phyloP scores from a whole-genome alignment of 148 eudicot genomes.

The Rhododendron kiyosumense region DNA sequence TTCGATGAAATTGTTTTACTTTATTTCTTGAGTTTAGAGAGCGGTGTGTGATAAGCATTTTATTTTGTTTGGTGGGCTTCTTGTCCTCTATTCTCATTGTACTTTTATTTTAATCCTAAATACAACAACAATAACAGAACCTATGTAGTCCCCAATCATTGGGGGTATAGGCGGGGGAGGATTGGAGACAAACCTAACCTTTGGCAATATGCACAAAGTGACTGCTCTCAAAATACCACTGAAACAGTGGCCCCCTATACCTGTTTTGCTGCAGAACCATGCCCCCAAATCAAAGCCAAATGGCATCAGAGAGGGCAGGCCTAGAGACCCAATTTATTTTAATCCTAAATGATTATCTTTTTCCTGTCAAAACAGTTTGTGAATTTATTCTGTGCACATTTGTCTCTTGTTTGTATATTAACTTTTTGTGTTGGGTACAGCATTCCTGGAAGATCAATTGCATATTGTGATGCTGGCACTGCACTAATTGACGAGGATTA shows the following conservation, averaged over 20 bases:
- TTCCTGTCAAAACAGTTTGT: not conserved
- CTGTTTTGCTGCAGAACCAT: too few species aligned
- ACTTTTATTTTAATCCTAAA: not conserved
- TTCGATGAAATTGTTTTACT: not conserved
- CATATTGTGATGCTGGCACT: slow-evolving; percentile 73
- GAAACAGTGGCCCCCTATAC: too few species aligned
- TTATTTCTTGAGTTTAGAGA: not conserved
- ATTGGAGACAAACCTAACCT: too few species aligned
- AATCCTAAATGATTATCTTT: not conserved
- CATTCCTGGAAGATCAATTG: slow-evolving; percentile 33
- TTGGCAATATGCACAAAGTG: too few species aligned
- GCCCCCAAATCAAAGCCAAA: too few species aligned
- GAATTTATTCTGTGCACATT: not conserved
- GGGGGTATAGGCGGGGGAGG: too few species aligned
- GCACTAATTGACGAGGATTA: slow-evolving; percentile 55
- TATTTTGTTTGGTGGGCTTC: not conserved
- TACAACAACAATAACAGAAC: too few species aligned
- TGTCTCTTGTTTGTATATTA: not conserved
- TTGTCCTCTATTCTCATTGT: not conserved
- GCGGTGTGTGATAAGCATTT: not conserved
- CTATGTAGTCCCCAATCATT: too few species aligned
- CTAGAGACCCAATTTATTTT: not conserved
- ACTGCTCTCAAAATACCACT: too few species aligned
- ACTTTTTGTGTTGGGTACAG: slow-evolving; percentile 30
- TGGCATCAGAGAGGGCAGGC: too few species aligned